Evolutionary conservation across 1,139 yeast species (phyloP), one percentile per base, ranked within the genome.

Genomic region (Yamadazyma epiphylla): DNA sequence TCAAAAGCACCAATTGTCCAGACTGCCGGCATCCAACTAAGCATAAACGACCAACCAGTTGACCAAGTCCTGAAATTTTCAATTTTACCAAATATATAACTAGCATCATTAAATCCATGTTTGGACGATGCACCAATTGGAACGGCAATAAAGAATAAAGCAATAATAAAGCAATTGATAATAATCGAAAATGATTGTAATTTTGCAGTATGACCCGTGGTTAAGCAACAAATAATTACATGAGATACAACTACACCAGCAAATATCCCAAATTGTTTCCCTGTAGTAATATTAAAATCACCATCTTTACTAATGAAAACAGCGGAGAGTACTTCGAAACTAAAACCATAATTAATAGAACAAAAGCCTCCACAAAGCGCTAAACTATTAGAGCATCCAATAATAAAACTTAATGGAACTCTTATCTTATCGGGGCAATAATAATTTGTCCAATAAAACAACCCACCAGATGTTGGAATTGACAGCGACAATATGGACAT

Each of bases 391-490:
- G 66, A 47, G 36, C 63, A 56, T 1, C 66, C 70, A 41, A 81
- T 75, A 31, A 81, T 47, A 33, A 58, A 61, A 52, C 65, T 55
- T 27, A 62, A 47, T 0, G 65, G 64, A 11, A 60, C 61, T 31
- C 65, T 44, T 13, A 49, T 26, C 3, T 40, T 29, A 27, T 55
- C 62, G 0, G 62, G 64, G 28, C 62, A 53, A 41, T 57, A 64
- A 41, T 58, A 62, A 36, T 59, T 61, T 3, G 77, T 51, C 72
- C 78, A 57, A 53, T 76, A 78, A 51, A 78, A 80, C 45, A 80
- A 60, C 5, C 87, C 88, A 35, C 88, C 87, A 14, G 80, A 69
- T 3, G 88, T 79, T 30, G 88, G 88, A 49, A 77, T 74, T n/a
- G 84, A 71, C 19, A 80, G 72, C 1, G 82, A 81, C 31, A 79